Conservation (phyloP, 2,329 filamentous ascomycete genomes). For the Emergomyces africanus region DNA sequence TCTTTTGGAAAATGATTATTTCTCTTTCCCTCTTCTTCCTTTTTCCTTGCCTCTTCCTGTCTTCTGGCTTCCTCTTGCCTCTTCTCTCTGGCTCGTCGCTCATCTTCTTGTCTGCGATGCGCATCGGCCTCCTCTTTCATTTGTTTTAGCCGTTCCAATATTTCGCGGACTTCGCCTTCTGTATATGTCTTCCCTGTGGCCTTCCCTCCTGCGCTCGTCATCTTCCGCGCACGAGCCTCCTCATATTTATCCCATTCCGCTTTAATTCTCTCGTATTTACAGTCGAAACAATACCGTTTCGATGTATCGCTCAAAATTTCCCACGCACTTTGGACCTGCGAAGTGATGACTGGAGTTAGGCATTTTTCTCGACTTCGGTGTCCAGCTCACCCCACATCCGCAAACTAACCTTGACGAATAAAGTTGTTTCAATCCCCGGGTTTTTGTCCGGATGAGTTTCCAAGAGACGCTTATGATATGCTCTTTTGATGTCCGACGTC, state of each 20-base stretch:
- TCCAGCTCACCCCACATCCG: neutral
- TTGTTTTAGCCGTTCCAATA: neutral
- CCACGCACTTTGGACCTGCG: neutral
- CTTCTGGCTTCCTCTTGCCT: neutral
- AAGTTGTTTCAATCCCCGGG: neutral
- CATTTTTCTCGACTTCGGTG: neutral
- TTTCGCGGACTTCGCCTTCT: neutral
- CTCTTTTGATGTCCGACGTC: constrained; percentile 2
- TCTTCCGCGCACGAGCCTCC: neutral
- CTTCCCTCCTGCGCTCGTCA: neutral
- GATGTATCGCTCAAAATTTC: neutral
- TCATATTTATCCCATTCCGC: neutral
- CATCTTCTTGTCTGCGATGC: neutral
- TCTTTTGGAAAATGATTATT: neutral
- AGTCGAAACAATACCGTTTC: constrained; percentile 1
- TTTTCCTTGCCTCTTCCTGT: neutral
- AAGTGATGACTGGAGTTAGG: neutral
- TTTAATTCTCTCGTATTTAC: neutral
- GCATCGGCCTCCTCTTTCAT: neutral
- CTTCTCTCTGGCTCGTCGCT: neutral
- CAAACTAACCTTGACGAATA: neutral
- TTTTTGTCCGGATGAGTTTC: constrained; percentile 10
- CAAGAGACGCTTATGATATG: constrained; percentile 5
- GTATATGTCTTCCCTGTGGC: neutral
- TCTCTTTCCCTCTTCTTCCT: neutral